phyloP scores from a whole-genome alignment of 2,329 filamentous ascomycete genomes.

The Periconia sp. region DNA sequence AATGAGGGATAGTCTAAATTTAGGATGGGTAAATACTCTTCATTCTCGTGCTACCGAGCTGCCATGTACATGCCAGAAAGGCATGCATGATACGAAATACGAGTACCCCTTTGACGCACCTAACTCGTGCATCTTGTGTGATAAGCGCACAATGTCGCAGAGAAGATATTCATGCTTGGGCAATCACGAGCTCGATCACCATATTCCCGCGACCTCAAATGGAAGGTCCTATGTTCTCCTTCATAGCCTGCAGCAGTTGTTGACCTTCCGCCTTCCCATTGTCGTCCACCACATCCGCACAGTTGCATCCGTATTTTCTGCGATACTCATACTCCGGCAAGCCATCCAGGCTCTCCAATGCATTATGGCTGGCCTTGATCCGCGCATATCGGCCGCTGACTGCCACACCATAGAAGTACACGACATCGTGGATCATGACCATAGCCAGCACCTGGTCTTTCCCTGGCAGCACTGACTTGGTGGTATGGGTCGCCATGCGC shows the following conservation, averaged over 20 bases:
- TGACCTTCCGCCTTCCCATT: neutral
- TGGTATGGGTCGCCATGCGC: slow-evolving; percentile 41
- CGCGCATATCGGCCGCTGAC: slow-evolving; percentile 74
- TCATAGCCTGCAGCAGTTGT: neutral
- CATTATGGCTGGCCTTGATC: slow-evolving; percentile 63
- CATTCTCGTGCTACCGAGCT: too few species aligned
- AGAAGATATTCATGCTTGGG: too few species aligned
- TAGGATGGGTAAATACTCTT: too few species aligned
- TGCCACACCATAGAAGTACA: slow-evolving; percentile 64
- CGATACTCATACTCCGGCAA: slow-evolving; percentile 62
- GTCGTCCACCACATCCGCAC: slow-evolving; percentile 36
- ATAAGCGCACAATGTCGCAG: neutral
- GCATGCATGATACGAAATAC: neutral
- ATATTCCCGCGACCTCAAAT: neutral
- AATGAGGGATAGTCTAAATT: too few species aligned
- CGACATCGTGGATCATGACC: slow-evolving; percentile 72
- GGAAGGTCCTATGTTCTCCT: neutral
- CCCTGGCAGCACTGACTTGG: slow-evolving; percentile 50
- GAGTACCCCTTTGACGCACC: neutral
- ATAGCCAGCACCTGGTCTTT: slow-evolving; percentile 63
- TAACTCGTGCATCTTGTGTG: neutral
- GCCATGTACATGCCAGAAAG: too few species aligned
- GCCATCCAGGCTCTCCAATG: slow-evolving; percentile 54
- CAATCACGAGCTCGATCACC: too few species aligned
- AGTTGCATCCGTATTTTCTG: slow-evolving; percentile 64